Conservation (phyloP, 2,329 filamentous ascomycete species). For the Rhinocladiella similis region DNA sequence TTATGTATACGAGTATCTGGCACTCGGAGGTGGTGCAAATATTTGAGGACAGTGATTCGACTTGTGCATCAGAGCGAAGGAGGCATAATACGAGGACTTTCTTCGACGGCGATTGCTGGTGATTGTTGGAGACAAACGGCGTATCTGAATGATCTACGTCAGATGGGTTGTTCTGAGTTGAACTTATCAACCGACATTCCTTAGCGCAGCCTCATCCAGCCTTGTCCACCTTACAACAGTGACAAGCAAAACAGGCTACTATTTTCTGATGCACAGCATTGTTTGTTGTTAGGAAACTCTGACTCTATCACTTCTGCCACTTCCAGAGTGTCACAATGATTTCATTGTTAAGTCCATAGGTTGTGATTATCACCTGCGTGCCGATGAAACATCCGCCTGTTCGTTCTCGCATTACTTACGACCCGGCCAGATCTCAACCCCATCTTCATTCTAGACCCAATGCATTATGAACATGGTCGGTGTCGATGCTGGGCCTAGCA, state of each 20-base stretch:
- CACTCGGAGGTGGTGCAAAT: not conserved
- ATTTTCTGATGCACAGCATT: no score
- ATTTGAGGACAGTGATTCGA: not conserved
- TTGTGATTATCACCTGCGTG: not conserved
- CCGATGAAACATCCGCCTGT: not conserved
- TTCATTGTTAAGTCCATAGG: not conserved
- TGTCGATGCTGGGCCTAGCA: constrained; percentile 6
- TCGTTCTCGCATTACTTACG: not conserved
- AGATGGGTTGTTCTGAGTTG: not conserved
- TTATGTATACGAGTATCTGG: not conserved
- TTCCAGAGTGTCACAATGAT: no score
- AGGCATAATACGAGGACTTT: not conserved
- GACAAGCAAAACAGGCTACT: not conserved
- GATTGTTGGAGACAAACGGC: not conserved
- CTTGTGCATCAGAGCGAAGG: not conserved
- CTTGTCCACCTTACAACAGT: not conserved
- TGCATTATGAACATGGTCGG: not conserved
- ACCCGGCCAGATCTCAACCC: not conserved
- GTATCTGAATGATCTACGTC: not conserved
- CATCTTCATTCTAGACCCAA: not conserved
- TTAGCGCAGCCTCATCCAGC: constrained; percentile 1
- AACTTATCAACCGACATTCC: not conserved
- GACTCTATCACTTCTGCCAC: no score
- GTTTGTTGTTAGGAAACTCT: no score
- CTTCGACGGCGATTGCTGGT: not conserved